A percentile compares a stretch with the other conserved stretches of the same genome.
Evolutionary conservation across 1,284 basidiomycete genomes (phyloP).

Genomic region (Ustilago sp.): DNA sequence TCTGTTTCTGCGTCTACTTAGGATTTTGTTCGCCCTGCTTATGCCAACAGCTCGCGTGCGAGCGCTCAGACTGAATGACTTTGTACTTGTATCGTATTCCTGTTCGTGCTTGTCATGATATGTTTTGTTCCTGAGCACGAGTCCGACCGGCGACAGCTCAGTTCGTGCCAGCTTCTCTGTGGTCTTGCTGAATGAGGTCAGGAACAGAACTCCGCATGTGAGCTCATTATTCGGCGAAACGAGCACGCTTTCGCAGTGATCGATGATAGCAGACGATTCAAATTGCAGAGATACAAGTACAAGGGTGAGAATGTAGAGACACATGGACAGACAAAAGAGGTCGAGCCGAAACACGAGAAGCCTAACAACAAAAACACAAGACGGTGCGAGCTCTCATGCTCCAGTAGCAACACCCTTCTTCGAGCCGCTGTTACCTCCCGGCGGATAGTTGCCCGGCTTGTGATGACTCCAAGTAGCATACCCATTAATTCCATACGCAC

Average conservation of each 20-base stretch:
- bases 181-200: too few relatives aligned
- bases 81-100: slow-evolving; percentile 35
- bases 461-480: slow-evolving; percentile 41
- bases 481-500: slow-evolving; percentile 49
- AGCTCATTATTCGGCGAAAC: too few relatives aligned
- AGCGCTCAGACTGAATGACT: too few relatives aligned
- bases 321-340: background rate
- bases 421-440: background rate
- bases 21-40: background rate
- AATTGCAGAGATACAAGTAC: slow-evolving; percentile 17
- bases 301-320: background rate
- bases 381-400: slow-evolving; percentile 4
- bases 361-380: background rate
- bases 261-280: slow-evolving; percentile 1
- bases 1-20: slow-evolving; percentile 11
- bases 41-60: too few relatives aligned
- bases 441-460: slow-evolving; percentile 2
- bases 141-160: too few relatives aligned
- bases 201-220: too few relatives aligned
- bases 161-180: too few relatives aligned
- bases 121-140: background rate
- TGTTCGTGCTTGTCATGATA: slow-evolving; percentile 14
- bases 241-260: background rate
- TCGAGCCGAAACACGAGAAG: background rate
- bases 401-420: slow-evolving; percentile 37